Percentiles rank a stretch among this genome's conserved stretches.
Evolutionary conservation across 768 basidiomycete genomes (phyloP).

Genomic region (Naematelia encephala): DNA sequence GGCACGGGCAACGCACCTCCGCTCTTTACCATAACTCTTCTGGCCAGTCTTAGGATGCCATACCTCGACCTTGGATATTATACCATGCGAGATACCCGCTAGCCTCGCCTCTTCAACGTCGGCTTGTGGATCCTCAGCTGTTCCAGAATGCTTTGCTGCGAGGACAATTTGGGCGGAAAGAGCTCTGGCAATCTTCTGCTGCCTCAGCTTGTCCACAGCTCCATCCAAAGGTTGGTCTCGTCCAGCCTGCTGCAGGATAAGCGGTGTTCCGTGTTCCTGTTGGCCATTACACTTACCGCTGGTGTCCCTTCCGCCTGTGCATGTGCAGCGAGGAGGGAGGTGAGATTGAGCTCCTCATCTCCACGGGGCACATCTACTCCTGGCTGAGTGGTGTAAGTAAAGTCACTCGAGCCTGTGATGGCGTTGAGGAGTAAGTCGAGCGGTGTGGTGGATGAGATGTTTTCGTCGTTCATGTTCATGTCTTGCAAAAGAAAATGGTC

Average conservation of each 20-base stretch:
- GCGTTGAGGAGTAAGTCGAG: constrained; percentile 45
- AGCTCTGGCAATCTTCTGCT: constrained; percentile 8
- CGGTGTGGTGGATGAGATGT: constrained; percentile 31
- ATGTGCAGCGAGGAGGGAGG: background rate
- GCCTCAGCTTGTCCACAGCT: constrained; percentile 4
- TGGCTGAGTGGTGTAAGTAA: constrained; percentile 7
- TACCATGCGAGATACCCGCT: background rate
- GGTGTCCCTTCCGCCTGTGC: background rate
- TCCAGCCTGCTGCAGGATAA: constrained; percentile 1
- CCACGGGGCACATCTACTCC: background rate
- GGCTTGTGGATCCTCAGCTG: background rate
- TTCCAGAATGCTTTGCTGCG: background rate
- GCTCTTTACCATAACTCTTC: constrained; percentile 94
- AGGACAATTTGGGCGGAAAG: constrained; percentile 9
- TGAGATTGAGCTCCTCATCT: constrained; percentile 1
- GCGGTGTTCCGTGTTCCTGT: background rate
- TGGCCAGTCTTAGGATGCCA: constrained; percentile 90
- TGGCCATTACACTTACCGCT: background rate
- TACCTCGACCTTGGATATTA: constrained; percentile 25
- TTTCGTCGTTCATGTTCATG: constrained; percentile 8
- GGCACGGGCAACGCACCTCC: constrained; percentile 55
- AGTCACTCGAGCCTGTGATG: constrained; percentile 27
- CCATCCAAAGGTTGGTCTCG: background rate
- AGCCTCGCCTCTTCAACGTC: background rate
- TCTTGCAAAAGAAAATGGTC: constrained; percentile 3